Percentiles rank a stretch among this genome's conserved stretches.
Evolutionary conservation across 768 basidiomycete species (phyloP).

Genomic region (Hirschioporus abietinus): DNA sequence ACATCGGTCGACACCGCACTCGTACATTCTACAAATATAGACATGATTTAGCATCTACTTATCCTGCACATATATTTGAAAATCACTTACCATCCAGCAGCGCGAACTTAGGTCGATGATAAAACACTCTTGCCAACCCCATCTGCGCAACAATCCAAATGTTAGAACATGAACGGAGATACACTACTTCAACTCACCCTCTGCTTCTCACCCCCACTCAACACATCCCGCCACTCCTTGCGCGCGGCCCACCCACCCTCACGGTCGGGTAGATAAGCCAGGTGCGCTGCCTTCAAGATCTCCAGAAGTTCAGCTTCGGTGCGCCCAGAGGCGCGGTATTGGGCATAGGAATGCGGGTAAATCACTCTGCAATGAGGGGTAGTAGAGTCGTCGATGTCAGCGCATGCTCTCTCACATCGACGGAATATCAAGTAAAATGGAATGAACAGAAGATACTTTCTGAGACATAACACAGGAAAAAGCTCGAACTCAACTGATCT

Average conservation of each 20-base stretch:
- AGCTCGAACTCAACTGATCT: constrained; percentile 74
- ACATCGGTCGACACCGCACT: constrained; percentile 95
- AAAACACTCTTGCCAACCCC: constrained; percentile 91
- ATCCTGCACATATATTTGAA: background rate
- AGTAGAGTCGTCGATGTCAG: too few species aligned
- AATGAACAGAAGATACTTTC: too few species aligned
- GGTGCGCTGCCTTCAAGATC: constrained; percentile 76
- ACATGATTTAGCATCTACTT: constrained; percentile 14
- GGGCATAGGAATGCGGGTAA: constrained; percentile 82
- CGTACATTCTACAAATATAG: constrained; percentile 66
- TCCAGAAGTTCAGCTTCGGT: constrained; percentile 65
- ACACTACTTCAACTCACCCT: constrained; percentile 40
- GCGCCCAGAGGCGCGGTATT: constrained; percentile 54
- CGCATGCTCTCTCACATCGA: background rate
- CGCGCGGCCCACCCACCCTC: constrained; percentile 87
- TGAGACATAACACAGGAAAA: too few species aligned
- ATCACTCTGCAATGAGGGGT: constrained; percentile 47
- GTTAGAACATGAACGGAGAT: constrained; percentile 4
- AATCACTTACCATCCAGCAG: constrained; percentile 70
- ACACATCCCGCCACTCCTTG: constrained; percentile 95
- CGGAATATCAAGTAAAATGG: background rate
- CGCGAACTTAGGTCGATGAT: constrained; percentile 77
- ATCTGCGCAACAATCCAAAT: constrained; percentile 42
- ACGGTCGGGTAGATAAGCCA: constrained; percentile 78
- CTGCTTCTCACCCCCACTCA: constrained; percentile 97